These are phyloP conservation scores for Debaryomyces prosopidis DNA, from an alignment of 805 yeast species.

Conservation along the genomic window DNA sequence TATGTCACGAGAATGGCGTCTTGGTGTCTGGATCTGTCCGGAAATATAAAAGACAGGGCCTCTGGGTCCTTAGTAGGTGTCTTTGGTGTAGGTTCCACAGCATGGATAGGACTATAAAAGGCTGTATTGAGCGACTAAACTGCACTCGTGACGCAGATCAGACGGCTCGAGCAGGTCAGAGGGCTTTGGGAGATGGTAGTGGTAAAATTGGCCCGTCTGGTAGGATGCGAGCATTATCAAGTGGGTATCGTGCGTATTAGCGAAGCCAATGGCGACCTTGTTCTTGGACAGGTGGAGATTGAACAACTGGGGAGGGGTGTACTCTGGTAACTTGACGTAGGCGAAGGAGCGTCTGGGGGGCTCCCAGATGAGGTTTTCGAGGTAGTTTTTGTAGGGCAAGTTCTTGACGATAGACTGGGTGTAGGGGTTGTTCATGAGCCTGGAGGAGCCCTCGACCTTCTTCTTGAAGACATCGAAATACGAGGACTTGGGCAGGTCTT, in stretches of 20 bases:
- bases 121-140: constrained; percentile 25
- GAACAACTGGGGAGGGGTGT: constrained; percentile 13
- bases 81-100: too few relatives aligned
- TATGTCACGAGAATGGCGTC: not conserved
- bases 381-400: constrained; percentile 41
- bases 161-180: constrained; percentile 7
- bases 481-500: constrained; percentile 8
- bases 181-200: constrained; percentile 31
- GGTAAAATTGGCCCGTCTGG: constrained; percentile 38
- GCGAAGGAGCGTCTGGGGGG: constrained; percentile 46
- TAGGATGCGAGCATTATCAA: constrained; percentile 38
- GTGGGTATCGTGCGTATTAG: constrained; percentile 11
- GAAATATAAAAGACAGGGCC: not conserved
- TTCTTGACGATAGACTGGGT: constrained; percentile 38
- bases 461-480: constrained; percentile 7
- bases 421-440: constrained; percentile 33
- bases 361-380: constrained; percentile 42
- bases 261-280: constrained; percentile 41
- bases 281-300: constrained; percentile 7
- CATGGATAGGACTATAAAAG: not conserved
- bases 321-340: constrained; percentile 37
- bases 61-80: too few relatives aligned
- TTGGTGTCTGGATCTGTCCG: not conserved
- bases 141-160: constrained; percentile 31
- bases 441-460: constrained; percentile 9